Conservation (phyloP, 306 rosid genomes). For the Hippophae gyantsensis region DNA sequence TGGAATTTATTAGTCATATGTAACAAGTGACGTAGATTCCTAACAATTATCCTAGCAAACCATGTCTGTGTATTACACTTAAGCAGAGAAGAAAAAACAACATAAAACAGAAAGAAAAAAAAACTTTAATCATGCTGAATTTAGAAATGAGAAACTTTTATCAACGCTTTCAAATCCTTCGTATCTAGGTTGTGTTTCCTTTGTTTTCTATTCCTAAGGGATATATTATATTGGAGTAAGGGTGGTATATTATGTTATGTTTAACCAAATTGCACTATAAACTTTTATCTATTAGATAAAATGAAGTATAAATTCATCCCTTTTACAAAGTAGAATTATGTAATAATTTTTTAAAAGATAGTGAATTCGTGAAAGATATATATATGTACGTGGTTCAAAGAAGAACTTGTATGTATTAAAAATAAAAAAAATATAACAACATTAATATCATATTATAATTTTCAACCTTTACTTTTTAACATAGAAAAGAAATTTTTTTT, state of each 20-base stretch:
- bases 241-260: no score
- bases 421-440: background rate
- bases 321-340: no score
- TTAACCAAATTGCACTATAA: no score
- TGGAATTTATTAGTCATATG: background rate
- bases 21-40: slow-evolving; percentile 9
- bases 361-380: no score
- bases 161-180: background rate
- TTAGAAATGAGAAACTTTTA: background rate
- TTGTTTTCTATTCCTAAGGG: background rate
- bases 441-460: background rate
- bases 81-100: background rate
- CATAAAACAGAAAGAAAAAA: background rate
- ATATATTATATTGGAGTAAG: no score
- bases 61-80: background rate
- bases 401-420: background rate
- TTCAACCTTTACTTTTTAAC: background rate
- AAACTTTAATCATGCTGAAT: background rate
- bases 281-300: no score
- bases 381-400: no score
- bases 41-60: slow-evolving; percentile 1
- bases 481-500: background rate
- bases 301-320: no score
- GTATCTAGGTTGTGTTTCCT: background rate
- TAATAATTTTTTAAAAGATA: no score